Evolutionary conservation across 169 alveolate species (phyloP).

Genomic region (Plasmodium relictum): DNA sequence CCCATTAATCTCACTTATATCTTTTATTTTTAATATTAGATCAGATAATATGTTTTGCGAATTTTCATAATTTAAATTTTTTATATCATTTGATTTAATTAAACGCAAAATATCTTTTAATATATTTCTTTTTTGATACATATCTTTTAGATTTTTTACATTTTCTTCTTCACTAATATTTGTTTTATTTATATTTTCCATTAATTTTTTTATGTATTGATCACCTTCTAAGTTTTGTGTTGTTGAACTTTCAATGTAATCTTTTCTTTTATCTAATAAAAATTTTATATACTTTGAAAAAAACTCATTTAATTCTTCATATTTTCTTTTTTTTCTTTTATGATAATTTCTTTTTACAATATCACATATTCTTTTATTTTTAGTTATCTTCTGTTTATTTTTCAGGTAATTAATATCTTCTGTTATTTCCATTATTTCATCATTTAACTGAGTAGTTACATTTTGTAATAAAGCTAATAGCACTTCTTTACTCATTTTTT

Average conservation of each 20-base stretch:
- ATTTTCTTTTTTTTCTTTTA: conserved; percentile 21
- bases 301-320: conserved; percentile 32
- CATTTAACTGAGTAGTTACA: conserved; percentile 43
- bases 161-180: conserved; percentile 1
- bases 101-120: conserved; percentile 16
- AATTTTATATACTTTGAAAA: conserved; percentile 34
- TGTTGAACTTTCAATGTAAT: neutral
- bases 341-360: conserved; percentile 14
- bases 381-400: conserved; percentile 1
- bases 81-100: neutral
- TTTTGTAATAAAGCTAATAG: conserved; percentile 43
- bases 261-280: conserved; percentile 15
- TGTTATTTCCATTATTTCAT: conserved; percentile 30
- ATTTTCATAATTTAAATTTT: conserved; percentile 29
- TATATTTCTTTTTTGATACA: conserved; percentile 35
- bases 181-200: neutral
- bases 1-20: neutral
- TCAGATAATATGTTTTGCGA: conserved; percentile 34
- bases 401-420: conserved; percentile 48
- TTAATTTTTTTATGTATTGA: neutral
- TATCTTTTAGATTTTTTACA: neutral
- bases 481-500: conserved; percentile 42
- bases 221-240: neutral
- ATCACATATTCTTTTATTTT: conserved; percentile 2
- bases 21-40: conserved; percentile 20